phyloP scores from a whole-genome alignment of 805 yeast genomes.

The Pichia nakasei region DNA sequence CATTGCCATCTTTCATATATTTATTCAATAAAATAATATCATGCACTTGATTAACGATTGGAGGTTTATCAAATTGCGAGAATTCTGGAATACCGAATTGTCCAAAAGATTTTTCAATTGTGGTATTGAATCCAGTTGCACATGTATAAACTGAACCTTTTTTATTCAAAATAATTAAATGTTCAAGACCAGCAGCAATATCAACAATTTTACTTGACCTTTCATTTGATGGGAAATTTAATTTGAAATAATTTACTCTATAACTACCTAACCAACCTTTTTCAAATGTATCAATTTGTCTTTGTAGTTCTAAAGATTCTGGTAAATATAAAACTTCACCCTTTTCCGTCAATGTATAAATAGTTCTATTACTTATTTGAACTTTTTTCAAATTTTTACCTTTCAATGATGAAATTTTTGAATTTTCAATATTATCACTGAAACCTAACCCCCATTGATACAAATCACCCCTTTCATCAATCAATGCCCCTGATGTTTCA shows the following conservation, averaged over 20 bases:
- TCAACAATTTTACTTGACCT: conserved; percentile 25
- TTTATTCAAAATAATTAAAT: conserved; percentile 54
- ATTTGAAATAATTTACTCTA: conserved; percentile 11
- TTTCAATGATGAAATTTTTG: conserved; percentile 29
- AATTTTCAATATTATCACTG: conserved; percentile 20
- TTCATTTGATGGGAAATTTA: conserved; percentile 8
- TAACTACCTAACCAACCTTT: conserved; percentile 13
- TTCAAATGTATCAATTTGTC: conserved; percentile 5
- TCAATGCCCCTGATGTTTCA: conserved; percentile 44
- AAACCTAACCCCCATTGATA: conserved; percentile 58
- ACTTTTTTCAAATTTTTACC: conserved; percentile 39
- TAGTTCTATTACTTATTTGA: conserved; percentile 43
- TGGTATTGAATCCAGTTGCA: conserved; percentile 41
- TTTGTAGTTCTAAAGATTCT: conserved; percentile 19
- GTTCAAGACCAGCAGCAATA: conserved; percentile 53
- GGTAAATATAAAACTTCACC: conserved; percentile 39
- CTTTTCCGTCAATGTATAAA: conserved; percentile 38
- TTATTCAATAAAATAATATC: conserved; percentile 54
- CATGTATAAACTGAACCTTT: conserved; percentile 54
- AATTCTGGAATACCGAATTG: conserved; percentile 76
- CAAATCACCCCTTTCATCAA: conserved; percentile 61
- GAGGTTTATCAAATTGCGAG: conserved; percentile 55
- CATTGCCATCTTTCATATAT: conserved; percentile 21
- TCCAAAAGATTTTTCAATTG: conserved; percentile 47
- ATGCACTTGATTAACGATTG: conserved; percentile 37